Conservation (phyloP, 2,329 filamentous ascomycete genomes). For the Pseudocercospora crystallina region DNA sequence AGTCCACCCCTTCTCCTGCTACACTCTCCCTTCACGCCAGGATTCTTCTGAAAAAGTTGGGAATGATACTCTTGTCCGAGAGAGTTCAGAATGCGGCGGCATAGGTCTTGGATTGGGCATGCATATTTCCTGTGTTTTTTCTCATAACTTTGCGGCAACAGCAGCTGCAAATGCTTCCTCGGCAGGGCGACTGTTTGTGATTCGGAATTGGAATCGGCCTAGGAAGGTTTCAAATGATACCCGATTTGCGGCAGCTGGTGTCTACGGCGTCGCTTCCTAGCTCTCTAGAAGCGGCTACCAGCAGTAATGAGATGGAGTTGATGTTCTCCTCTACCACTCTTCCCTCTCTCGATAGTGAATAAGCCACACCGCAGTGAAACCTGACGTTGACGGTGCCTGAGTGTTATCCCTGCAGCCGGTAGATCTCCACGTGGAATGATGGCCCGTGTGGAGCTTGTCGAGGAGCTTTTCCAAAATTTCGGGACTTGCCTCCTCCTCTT, state of each 20-base stretch:
- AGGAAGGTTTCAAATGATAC: constrained; percentile 21
- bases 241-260: constrained; percentile 17
- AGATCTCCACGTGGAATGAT: no score
- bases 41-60: constrained; percentile 13
- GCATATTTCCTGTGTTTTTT: constrained; percentile 9
- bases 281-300: constrained; percentile 9
- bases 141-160: constrained; percentile 9
- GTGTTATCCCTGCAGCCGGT: no score
- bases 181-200: constrained; percentile 18
- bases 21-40: constrained; percentile 7
- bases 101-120: constrained; percentile 17
- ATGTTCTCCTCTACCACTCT: background rate
- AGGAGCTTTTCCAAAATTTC: no score
- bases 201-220: constrained; percentile 17
- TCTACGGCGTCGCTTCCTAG: constrained; percentile 14
- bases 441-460: no score
- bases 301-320: constrained; percentile 14
- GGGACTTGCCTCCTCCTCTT: no score
- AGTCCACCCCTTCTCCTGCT: constrained; percentile 3
- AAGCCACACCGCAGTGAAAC: no score
- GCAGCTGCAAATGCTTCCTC: constrained; percentile 16
- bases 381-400: no score
- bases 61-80: constrained; percentile 18
- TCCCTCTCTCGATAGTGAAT: background rate
- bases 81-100: constrained; percentile 16